Evolutionary conservation across 306 rosid species (phyloP), one percentile per base, ranked within the genome.

Genomic region (Pyrus betulifolia): DNA sequence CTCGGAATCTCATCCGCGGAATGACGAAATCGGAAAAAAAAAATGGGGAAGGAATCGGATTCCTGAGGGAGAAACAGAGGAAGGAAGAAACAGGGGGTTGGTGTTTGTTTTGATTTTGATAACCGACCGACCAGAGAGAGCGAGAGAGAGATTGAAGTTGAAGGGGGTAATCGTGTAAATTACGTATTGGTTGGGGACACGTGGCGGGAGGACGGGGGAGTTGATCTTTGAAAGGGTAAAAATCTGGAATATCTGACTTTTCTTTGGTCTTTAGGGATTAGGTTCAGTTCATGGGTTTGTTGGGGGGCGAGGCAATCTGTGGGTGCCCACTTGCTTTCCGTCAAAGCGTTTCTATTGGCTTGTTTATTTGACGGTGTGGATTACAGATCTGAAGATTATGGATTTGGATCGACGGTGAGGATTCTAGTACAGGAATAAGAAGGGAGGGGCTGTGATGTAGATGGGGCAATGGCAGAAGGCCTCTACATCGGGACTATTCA

Each of bases 31-130:
- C 74, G 77, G 55, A 40, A 51, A 66, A 12, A 25, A 17, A 25
- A n/a, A 27, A 38, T 72, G 63, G 83, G 74, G 62, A 65, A 15
- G 44, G 18, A 25, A 52, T 77, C 71, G 83, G 86, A 82, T 84
- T 84, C 80, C 52, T 70, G 33, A 74, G 80, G 74, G 40, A 49
- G 6, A 49, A 49, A 42, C 73, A 18, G 59, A 74, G 59, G 11
- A 13, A 8, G 67, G 31, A 22, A 11, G 30, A 60, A 60, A 4
- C 15, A 14, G 25, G 31, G 65, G 25, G 65, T 60, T 4, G 28
- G 19, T 30, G 83, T 44, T 2, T 15, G 70, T 38, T 75, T 67
- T 51, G 77, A 28, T 22, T 38, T 61, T 67, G 54, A 2, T 7
- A 22, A 74, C 49, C 64, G 19, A 74, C 75, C 60, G 70, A 64